Conservation (phyloP, 768 basidiomycete species). For the Hygrocybe punicea region DNA sequence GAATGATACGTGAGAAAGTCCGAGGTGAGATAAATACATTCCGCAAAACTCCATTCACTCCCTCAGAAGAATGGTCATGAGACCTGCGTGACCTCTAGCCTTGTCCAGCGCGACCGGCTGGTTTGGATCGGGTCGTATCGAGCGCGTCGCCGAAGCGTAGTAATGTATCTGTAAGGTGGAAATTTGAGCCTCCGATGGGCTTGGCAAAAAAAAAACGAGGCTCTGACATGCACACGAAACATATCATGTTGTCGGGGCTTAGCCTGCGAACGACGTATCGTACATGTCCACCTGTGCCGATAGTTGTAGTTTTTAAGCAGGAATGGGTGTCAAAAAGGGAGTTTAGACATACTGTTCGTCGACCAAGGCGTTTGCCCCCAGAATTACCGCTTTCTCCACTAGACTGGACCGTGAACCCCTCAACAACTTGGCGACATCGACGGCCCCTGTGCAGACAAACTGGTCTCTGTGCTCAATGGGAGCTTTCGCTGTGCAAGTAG, state of each 20-base stretch:
- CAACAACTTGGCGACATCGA: conserved; percentile 57
- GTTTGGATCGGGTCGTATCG: conserved; percentile 51
- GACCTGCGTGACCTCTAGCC: conserved; percentile 60
- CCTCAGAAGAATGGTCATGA: conserved; percentile 68
- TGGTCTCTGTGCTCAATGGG: conserved; percentile 35
- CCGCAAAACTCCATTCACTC: neutral
- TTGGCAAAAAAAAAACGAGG: neutral
- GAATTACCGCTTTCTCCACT: conserved; percentile 44
- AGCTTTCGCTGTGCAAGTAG: conserved; percentile 9
- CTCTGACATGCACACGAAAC: conserved; percentile 61
- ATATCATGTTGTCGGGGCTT: conserved; percentile 42
- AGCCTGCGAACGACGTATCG: conserved; percentile 53
- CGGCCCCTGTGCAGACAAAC: conserved; percentile 59
- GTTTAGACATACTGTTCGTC: conserved; percentile 60
- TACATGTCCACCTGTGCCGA: conserved; percentile 57
- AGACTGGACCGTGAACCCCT: conserved; percentile 51
- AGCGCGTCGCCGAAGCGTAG: conserved; percentile 55
- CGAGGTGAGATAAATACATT: neutral
- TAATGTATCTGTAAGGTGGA: conserved; percentile 52
- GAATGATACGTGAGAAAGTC: neutral
- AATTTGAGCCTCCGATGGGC: neutral
- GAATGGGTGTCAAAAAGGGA: conserved; percentile 4
- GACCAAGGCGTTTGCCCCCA: conserved; percentile 60
- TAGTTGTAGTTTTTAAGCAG: neutral
- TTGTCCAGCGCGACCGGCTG: conserved; percentile 61